These are phyloP conservation scores for Verticillium isaacii DNA, from an alignment of 2,329 filamentous ascomycete species.

Conservation along the genomic window DNA sequence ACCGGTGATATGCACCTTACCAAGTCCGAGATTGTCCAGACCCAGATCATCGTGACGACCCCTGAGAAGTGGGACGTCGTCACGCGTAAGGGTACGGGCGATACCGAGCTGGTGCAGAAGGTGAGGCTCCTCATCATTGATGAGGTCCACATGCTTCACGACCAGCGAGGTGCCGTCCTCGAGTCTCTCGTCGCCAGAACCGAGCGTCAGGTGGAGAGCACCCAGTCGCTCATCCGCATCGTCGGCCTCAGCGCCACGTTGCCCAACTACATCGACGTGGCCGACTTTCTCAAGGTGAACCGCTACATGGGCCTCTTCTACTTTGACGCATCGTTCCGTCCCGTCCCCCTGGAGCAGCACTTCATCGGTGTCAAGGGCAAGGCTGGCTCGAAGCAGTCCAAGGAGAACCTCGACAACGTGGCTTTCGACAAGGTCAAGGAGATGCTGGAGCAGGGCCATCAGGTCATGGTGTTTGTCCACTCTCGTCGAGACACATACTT, in stretches of 20 bases:
- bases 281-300: slow-evolving; percentile 96
- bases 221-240: slow-evolving; percentile 93
- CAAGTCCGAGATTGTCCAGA: slow-evolving; percentile 91
- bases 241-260: slow-evolving; percentile 92
- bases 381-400: slow-evolving; percentile 70
- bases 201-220: slow-evolving; percentile 94
- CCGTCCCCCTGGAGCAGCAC: slow-evolving; percentile 93
- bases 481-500: slow-evolving; percentile 90
- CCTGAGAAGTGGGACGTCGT: slow-evolving; percentile 99
- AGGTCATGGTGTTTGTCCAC: slow-evolving; percentile 99
- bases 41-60: slow-evolving; percentile 97
- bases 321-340: slow-evolving; percentile 92
- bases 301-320: slow-evolving; percentile 90
- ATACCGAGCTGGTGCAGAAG: slow-evolving; percentile 96
- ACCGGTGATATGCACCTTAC: slow-evolving; percentile 99
- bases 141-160: slow-evolving; percentile 98
- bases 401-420: slow-evolving; percentile 82
- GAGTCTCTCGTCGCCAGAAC: slow-evolving; percentile 95
- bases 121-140: slow-evolving; percentile 95
- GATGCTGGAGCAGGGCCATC: slow-evolving; percentile 88
- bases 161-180: slow-evolving; percentile 91
- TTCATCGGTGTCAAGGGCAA: slow-evolving; percentile 97
- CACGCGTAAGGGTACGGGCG: slow-evolving; percentile 92
- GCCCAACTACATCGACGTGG: slow-evolving; percentile 94
- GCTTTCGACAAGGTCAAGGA: slow-evolving; percentile 92